phyloP scores from a whole-genome alignment of 2,329 filamentous ascomycete genomes.

The Zymoseptoria brevis region DNA sequence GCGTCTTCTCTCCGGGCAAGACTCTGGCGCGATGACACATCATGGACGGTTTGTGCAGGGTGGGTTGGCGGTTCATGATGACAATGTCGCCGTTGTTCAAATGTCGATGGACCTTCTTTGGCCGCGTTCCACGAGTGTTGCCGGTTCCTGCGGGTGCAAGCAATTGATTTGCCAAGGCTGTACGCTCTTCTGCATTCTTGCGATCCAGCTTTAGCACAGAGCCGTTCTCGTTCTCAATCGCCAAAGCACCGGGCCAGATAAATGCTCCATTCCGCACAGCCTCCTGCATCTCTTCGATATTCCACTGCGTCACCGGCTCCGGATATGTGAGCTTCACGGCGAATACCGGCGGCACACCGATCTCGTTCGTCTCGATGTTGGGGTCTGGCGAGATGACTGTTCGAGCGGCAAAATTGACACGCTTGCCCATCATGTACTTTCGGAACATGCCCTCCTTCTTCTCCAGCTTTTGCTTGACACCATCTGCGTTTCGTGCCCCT shows the following conservation, averaged over 20 bases:
- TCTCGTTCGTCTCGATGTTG: conserved; percentile 98
- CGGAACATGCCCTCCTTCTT: conserved; percentile 98
- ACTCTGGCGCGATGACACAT: conserved; percentile 96
- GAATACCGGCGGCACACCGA: conserved; percentile 96
- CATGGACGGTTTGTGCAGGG: conserved; percentile 95
- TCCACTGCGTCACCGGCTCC: conserved; percentile 93
- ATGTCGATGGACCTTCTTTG: conserved; percentile 96
- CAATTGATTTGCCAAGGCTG: conserved; percentile 85
- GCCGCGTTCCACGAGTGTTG: conserved; percentile 64
- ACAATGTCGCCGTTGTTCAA: conserved; percentile 95
- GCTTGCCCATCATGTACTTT: conserved; percentile 99
- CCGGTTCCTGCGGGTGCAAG: conserved; percentile 68
- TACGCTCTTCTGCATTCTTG: conserved; percentile 80
- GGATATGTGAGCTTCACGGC: conserved; percentile 93
- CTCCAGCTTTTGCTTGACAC: conserved; percentile 95
- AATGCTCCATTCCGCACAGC: conserved; percentile 91
- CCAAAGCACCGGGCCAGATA: conserved; percentile 87
- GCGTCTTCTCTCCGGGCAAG: conserved; percentile 87
- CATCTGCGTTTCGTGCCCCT: conserved; percentile 73
- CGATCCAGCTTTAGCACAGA: conserved; percentile 80
- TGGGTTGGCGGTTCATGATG: conserved; percentile 97
- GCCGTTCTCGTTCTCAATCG: conserved; percentile 92
- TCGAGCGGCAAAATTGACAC: conserved; percentile 94
- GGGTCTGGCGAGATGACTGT: conserved; percentile 98
- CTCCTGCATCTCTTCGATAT: conserved; percentile 91